Evolutionary conservation across 1,284 basidiomycete genomes (phyloP), one percentile per base, ranked within the genome.

Genomic region (Ustilago crameri): DNA sequence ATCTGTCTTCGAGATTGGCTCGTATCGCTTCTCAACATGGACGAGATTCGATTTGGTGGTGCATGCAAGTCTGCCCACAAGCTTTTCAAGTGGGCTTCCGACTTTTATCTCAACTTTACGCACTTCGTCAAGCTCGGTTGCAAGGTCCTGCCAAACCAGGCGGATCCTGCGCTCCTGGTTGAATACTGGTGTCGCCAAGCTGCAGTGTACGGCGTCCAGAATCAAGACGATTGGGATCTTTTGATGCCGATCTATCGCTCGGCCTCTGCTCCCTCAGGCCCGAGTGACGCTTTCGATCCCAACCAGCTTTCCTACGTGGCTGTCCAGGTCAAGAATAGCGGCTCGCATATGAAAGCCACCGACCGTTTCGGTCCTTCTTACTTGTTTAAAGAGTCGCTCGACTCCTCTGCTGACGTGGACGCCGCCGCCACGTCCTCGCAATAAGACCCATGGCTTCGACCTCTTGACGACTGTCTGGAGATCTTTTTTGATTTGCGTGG

Each of bases 41-140:
- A 14, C 15, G 20, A 15, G 8, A 9, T 42, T 8, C 41, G 23
- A 10, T 9, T 8, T 8, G 34, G 27, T 34, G 9, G 34, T n/a
- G 4, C 27, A 9, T 22, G n/a, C 18, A 3, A 30, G 15, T 10
- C 37, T 32, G 38, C 14, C 9, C 40, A 14, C 18, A 15, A 43
- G 12, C 5, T 51, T n/a, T 27, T 41, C 9, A 15, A 34, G 17
- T 54, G 51, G 51, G 51, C 51, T 23, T 45, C 44, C 34, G 30
- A 45, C 10, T 37, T 43, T 32, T 52, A 44, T 34, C 42, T 52
- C 20, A 52, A 45, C 42, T 54, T 54, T 23, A 54, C 51, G 7
- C 51, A 46, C 18, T 54, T 38, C 18, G 32, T 34, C 32, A 34
- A 34, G 32, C 32, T 34, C 32, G 32, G 32, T 34, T 9, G 8